Base-by-base conservation (phyloP, 148 eudicot species). In the Dianthus caryophyllus region DNA sequence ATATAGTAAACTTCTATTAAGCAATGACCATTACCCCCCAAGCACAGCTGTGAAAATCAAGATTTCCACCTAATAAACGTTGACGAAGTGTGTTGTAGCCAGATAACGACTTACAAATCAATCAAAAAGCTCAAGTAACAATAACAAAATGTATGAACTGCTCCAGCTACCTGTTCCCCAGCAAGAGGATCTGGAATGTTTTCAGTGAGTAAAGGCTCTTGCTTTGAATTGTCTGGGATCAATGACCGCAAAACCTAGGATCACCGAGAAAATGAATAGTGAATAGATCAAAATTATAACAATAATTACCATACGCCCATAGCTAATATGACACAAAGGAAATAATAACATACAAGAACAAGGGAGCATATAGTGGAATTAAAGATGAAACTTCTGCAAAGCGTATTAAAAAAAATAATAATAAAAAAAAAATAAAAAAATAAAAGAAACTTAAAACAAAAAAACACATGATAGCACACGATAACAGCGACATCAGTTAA, bases 111-210 rank as follows among this genome's bases (percentile, higher is more conserved):
- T 11, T 29, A 22, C 29, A 41, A 15, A 50, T 10, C 57, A 55
- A 65, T 49, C 66, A 17, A 25, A 17, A 49, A 36, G 33, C 33
- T 50, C 53, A 52, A 43, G 47, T 50, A 55, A 11, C 26, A n/a
- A n/a, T n/a, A n/a, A n/a, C n/a, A n/a, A n/a, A n/a, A n/a, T n/a
- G 18, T 50, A 15, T 39, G 39, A 39, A 9, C 63, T 48, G 36
- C 56, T 71, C 46, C 39, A 67, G 71, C 18, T 70, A 95, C 99
- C 99, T 95, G 97, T 68, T 95, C 99, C 47, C 97, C 99, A 36
- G 93, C 88, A 76, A 95, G 88, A 59, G 92, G 93, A 81, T 95
- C 97, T 46, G 89, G 91, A 56, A 79, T 53, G 78, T 95, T 90
- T 76, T 95, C 99, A 44, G 85, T 83, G 54, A 84, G 84, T 60